Evolutionary conservation across 2,329 filamentous ascomycete genomes (phyloP), one percentile per base, ranked within the genome.

Genomic region (Blastomyces parvus): DNA sequence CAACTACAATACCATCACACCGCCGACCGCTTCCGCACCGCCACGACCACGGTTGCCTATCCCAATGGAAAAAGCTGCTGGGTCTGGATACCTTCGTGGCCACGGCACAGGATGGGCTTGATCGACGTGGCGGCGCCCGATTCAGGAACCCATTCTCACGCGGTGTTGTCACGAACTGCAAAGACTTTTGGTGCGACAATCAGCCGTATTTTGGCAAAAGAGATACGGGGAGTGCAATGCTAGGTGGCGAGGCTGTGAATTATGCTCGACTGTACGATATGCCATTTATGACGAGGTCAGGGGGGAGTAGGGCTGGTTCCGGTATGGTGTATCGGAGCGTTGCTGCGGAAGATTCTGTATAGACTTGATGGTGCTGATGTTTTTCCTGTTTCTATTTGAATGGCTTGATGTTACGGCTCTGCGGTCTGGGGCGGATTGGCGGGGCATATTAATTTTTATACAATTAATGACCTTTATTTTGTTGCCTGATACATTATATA

Each of bases 151-250:
- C 92, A 0, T 99, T 93, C 75, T 93, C 87, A 64, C 83, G 86
- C 40, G 94, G 94, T 8, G 82, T 91, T 48, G 69, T 95, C n/a
- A 84, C 87, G 64, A 99, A 99, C 73, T 99, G 94, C 77, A 88
- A 85, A 68, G 95, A 99, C 76, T 99, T 99, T 74, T 97, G 92
- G 91, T 93, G 89, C 70, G 94, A 97, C 73, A 86, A 90, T 1
- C 87, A 89, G 1, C 89, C 93, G 0, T 75, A 96, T 22, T 93
- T 96, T 73, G 86, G 88, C 13, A 85, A 82, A 69, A 83, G 88
- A 64, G 86, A 90, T 70, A 88, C 84, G 60, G 92, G 92, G 14
- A 82, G 82, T 53, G 91, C 89, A 0, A 78, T 91, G 73, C 78
- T 99, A 8, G 90, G 86, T 17, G 93, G 94, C 1, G 83, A 89